Percentiles rank a stretch among this genome's conserved stretches.
phyloP scores from a whole-genome alignment of 2,329 filamentous ascomycete species.

The Phialophora tarda region DNA sequence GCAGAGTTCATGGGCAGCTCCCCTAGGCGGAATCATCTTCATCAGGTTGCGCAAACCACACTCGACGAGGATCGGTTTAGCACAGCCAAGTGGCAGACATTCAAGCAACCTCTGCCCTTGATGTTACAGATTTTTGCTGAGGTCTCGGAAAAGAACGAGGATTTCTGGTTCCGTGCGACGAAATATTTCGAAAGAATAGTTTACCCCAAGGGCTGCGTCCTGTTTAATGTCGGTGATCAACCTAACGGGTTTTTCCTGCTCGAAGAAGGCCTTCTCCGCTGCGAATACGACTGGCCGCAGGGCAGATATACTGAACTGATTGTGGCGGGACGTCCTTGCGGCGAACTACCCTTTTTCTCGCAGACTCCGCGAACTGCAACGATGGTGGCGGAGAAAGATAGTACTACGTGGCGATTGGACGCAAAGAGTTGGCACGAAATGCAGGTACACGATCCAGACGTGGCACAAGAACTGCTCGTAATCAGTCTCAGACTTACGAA shows the following conservation, averaged over 20 bases:
- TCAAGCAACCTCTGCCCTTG: conserved; percentile 86
- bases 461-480: conserved; percentile 81
- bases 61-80: conserved; percentile 68
- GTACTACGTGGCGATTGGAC: conserved; percentile 81
- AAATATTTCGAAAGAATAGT: conserved; percentile 75
- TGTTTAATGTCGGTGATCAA: conserved; percentile 78
- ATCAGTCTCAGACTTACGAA: conserved; percentile 92
- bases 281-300: conserved; percentile 89
- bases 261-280: conserved; percentile 84
- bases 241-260: conserved; percentile 88
- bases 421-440: conserved; percentile 72
- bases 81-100: conserved; percentile 76
- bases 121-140: conserved; percentile 96
- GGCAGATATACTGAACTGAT: conserved; percentile 89
- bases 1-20: conserved; percentile 70
- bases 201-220: conserved; percentile 69
- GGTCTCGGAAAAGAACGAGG: conserved; percentile 81
- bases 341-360: conserved; percentile 94
- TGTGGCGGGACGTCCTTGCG: conserved; percentile 90
- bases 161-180: conserved; percentile 88
- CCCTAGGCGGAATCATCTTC: conserved; percentile 77
- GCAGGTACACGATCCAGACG: conserved; percentile 73
- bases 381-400: conserved; percentile 79
- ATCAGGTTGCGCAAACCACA: conserved; percentile 76
- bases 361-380: conserved; percentile 87